Base-by-base conservation (phyloP, 139 green algal genomes). In the Volvox reticuliferus region DNA sequence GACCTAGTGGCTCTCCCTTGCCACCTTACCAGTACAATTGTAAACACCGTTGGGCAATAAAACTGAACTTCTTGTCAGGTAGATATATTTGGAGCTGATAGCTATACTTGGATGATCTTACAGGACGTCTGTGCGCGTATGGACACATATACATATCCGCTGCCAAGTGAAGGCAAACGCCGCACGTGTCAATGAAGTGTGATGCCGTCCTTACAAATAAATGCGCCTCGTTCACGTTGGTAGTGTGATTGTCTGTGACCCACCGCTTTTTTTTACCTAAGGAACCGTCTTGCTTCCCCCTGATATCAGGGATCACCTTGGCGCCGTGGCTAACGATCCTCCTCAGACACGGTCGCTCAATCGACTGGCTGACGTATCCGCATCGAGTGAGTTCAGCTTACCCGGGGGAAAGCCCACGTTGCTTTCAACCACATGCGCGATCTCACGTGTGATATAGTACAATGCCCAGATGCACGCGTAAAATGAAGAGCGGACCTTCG, bases 351-450 rank as follows among this genome's bases (percentile, higher is more conserved):
- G n/a, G 86, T 0, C 19, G 63, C 14, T 32, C 50, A 50, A 86
- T 97, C 21, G 93, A 96, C 32, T 95, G 78, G 85, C 1, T 5
- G 33, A 28, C 35, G 3, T 97, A 94, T 68, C 91, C 79, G 82
- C 94, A 94, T 65, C 85, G 95, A 6, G 86, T 96, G 18, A 30
- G 24, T 44, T 44, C 30, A 26, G 17, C 0, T 24, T 33, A 33
- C 63, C 67, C n/a, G n/a, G 18, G 6, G 14, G 30, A 16, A 21
- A 36, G 65, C 12, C 21, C 21, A 28, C 21, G 65, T 73, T 73
- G 65, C 21, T 73, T 28, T 73, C 3, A 28, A 73, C n/a, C 6
- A 12, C 21, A 30, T 73, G 65, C 6, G 65, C 5, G 65, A 24
- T 16, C 24, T 24, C 21, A 28, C 65, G 65, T 16, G 65, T 24